Conservation (phyloP, 495 filamentous ascomycete species). For the Penicillium pancosmium region DNA sequence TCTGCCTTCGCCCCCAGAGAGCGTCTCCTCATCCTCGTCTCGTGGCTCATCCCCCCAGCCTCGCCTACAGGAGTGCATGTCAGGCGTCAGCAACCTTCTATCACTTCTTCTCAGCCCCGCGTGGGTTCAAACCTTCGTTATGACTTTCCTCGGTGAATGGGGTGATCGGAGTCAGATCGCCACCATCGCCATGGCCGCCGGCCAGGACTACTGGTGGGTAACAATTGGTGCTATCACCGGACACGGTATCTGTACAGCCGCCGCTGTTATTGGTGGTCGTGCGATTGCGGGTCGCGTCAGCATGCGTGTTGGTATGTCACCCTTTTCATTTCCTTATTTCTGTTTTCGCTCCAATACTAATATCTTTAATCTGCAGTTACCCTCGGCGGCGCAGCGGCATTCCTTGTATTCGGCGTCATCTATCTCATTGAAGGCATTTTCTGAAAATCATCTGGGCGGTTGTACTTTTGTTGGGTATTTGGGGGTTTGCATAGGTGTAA, state of each 20-base stretch:
- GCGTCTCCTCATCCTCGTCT: constrained; percentile 57
- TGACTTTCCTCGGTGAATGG: constrained; percentile 99
- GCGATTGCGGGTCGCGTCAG: constrained; percentile 93
- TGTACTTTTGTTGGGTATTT: neutral
- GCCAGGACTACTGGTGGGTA: constrained; percentile 99
- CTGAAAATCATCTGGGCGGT: constrained; percentile 27
- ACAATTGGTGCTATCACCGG: constrained; percentile 86
- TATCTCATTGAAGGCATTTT: constrained; percentile 84
- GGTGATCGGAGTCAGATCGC: constrained; percentile 97
- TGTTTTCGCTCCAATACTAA: constrained; percentile 21
- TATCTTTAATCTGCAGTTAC: constrained; percentile 64
- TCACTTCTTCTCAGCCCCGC: constrained; percentile 88
- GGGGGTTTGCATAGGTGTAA: constrained; percentile 17
- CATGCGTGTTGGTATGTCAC: constrained; percentile 88
- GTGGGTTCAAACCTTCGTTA: constrained; percentile 98
- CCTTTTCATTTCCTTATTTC: neutral
- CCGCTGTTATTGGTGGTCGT: constrained; percentile 89
- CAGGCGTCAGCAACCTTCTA: constrained; percentile 81
- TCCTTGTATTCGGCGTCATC: constrained; percentile 87
- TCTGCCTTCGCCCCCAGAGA: constrained; percentile 57
- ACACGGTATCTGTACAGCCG: constrained; percentile 86
- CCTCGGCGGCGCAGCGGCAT: constrained; percentile 88
- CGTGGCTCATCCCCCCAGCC: constrained; percentile 56
- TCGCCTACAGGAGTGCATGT: constrained; percentile 43
- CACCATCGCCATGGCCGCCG: constrained; percentile 98